These are phyloP conservation scores for Teunomyces atbi DNA, from an alignment of 805 yeast species.

Conservation along the genomic window DNA sequence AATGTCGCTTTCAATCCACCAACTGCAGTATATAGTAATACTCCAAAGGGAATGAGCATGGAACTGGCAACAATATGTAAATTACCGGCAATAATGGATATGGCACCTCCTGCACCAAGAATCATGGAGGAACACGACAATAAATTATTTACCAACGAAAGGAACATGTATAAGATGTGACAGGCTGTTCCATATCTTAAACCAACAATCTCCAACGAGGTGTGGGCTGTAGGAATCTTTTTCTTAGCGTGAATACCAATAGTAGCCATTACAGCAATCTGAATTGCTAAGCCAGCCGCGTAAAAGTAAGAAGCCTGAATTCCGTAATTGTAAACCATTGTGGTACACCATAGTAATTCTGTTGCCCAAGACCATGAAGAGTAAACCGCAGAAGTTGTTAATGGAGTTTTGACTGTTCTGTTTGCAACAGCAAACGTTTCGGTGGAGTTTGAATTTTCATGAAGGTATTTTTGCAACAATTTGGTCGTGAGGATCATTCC, in stretches of 20 bases:
- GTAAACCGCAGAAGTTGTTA: conserved; percentile 17
- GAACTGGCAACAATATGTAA: conserved; percentile 26
- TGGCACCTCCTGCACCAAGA: conserved; percentile 27
- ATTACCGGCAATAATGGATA: conserved; percentile 27
- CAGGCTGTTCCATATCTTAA: conserved; percentile 25
- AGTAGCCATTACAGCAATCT: conserved; percentile 23
- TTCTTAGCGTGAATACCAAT: conserved; percentile 27
- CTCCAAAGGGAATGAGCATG: conserved; percentile 34
- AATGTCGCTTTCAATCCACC: conserved; percentile 55
- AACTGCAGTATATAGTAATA: conserved; percentile 45
- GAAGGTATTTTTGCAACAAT: conserved; percentile 20
- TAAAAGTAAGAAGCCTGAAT: conserved; percentile 23
- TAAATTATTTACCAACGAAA: conserved; percentile 23
- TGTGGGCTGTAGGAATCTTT: conserved; percentile 27
- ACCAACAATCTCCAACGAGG: conserved; percentile 29
- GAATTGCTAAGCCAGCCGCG: conserved; percentile 26
- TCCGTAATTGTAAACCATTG: conserved; percentile 27
- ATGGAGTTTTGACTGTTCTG: conserved; percentile 2
- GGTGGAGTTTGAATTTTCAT: conserved; percentile 25
- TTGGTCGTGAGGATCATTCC: conserved; percentile 27
- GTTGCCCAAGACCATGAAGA: conserved; percentile 31
- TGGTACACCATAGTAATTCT: conserved; percentile 23
- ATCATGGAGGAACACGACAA: conserved; percentile 27
- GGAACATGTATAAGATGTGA: conserved; percentile 24
- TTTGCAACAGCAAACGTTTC: conserved; percentile 30